These are phyloP conservation scores for Stemphylium lycopersici DNA, from an alignment of 2,329 filamentous ascomycete genomes.

Conservation along the genomic window DNA sequence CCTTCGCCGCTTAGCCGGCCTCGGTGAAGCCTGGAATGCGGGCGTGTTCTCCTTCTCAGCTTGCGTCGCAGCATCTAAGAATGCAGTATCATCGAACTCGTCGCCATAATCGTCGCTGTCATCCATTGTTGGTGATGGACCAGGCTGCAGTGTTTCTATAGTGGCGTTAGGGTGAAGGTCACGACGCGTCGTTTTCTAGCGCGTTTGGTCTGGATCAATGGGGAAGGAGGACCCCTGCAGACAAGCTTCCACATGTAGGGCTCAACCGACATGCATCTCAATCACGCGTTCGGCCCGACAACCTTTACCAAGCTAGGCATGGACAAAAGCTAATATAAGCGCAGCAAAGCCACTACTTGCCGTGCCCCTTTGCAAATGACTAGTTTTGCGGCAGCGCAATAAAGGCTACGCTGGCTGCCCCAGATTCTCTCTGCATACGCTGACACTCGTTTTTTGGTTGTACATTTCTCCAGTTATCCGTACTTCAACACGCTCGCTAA, in stretches of 20 bases:
- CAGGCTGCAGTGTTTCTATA: conserved; percentile 15
- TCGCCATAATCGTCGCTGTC: conserved; percentile 66
- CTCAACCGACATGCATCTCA: conserved; percentile 23
- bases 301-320: conserved; percentile 11
- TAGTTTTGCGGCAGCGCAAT: conserved; percentile 13
- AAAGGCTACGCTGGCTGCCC: conserved; percentile 15
- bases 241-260: conserved; percentile 23
- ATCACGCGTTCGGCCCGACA: conserved; percentile 9
- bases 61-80: conserved; percentile 66
- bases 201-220: conserved; percentile 28
- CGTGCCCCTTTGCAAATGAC: conserved; percentile 14
- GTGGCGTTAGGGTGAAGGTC: conserved; percentile 23
- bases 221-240: conserved; percentile 27
- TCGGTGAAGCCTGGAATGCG: conserved; percentile 43
- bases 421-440: conserved; percentile 16
- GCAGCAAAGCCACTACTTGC: conserved; percentile 5
- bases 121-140: conserved; percentile 25
- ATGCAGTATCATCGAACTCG: conserved; percentile 68
- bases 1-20: conserved; percentile 47
- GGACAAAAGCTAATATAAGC: conserved; percentile 16
- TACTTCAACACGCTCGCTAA: conserved; percentile 29
- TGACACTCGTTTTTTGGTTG: conserved; percentile 28
- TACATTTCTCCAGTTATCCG: conserved; percentile 10
- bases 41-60: conserved; percentile 43
- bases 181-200: conserved; percentile 36